These are phyloP conservation scores for Spergularia azorica DNA, from an alignment of 179 eudicot species.

Conservation along the genomic window DNA sequence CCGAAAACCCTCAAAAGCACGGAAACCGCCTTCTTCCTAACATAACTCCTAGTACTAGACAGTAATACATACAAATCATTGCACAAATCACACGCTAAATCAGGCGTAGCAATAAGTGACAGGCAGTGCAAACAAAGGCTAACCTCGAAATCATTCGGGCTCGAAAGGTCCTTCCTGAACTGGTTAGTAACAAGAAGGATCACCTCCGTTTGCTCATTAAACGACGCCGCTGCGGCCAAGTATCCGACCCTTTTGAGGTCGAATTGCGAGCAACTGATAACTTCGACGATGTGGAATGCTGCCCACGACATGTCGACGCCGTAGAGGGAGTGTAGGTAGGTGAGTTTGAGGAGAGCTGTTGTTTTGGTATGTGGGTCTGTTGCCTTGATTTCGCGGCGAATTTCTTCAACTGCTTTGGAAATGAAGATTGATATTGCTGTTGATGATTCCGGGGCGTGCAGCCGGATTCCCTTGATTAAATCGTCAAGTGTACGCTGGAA, in stretches of 20 bases:
- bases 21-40: constrained; percentile 72
- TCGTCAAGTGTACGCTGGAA: constrained; percentile 79
- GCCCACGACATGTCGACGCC: constrained; percentile 59
- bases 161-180: constrained; percentile 72
- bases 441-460: constrained; percentile 42
- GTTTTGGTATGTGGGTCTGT: constrained; percentile 76
- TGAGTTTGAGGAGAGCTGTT: constrained; percentile 67
- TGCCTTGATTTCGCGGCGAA: constrained; percentile 70
- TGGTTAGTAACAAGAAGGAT: constrained; percentile 76
- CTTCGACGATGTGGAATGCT: constrained; percentile 75
- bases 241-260: constrained; percentile 62
- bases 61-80: constrained; percentile 62
- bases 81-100: constrained; percentile 69
- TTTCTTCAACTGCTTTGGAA: constrained; percentile 67
- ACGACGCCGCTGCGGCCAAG: constrained; percentile 63
- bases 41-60: constrained; percentile 45
- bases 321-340: constrained; percentile 62
- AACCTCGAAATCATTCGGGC: constrained; percentile 58
- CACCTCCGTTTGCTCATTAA: constrained; percentile 57
- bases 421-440: constrained; percentile 48
- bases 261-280: constrained; percentile 59
- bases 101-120: constrained; percentile 50
- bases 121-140: constrained; percentile 66
- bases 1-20: constrained; percentile 57
- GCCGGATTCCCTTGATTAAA: constrained; percentile 72